Evolutionary conservation across 1,284 basidiomycete genomes (phyloP).

Genomic region (Apiotrichum mycotoxinovorans): DNA sequence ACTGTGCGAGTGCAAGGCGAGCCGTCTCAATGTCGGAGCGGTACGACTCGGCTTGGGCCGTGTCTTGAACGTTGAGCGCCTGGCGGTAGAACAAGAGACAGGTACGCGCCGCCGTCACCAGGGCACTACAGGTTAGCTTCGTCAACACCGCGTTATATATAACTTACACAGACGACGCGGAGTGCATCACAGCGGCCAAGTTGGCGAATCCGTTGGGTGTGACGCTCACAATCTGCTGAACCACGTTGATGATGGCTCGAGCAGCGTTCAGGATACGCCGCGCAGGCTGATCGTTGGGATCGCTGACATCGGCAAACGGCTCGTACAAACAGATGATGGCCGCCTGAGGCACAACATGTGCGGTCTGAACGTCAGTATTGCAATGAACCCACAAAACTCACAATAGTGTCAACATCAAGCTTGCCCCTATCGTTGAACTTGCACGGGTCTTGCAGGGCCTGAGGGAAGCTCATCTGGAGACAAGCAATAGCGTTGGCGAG

Average conservation of each 20-base stretch:
- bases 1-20: conserved; percentile 34
- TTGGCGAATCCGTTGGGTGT: conserved; percentile 22
- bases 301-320: conserved; percentile 44
- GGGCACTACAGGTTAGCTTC: conserved; percentile 18
- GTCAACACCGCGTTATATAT: too few relatives aligned
- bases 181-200: conserved; percentile 40
- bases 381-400: conserved; percentile 10
- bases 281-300: conserved; percentile 37
- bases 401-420: conserved; percentile 41
- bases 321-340: conserved; percentile 48
- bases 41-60: conserved; percentile 26
- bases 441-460: conserved; percentile 25
- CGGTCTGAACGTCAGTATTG: conserved; percentile 25
- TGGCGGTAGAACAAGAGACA: conserved; percentile 39
- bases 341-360: conserved; percentile 42
- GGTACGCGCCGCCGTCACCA: conserved; percentile 43
- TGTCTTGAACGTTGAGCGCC: conserved; percentile 37
- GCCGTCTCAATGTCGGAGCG: conserved; percentile 37
- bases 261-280: conserved; percentile 37
- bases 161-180: conserved; percentile 38
- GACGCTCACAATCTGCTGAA: conserved; percentile 36
- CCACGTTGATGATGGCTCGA: conserved; percentile 36
- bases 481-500: conserved; percentile 44
- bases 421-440: conserved; percentile 23
- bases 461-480: conserved; percentile 46